Base-by-base conservation (phyloP, 106 monocot species). In the Triglochin maritima region DNA sequence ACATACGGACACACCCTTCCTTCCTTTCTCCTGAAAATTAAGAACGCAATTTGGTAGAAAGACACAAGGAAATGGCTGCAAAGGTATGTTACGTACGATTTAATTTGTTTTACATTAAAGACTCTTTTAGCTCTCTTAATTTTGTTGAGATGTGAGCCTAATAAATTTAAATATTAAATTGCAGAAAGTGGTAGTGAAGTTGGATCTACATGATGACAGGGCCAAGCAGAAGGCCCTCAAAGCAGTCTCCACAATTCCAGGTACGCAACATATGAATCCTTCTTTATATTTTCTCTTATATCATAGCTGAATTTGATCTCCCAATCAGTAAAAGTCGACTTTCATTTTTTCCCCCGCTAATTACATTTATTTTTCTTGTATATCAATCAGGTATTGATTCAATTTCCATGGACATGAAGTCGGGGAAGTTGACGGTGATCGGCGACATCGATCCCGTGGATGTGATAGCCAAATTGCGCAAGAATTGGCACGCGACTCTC, bases 201-300 rank as follows among this genome's bases (percentile, higher is more conserved):
- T 78, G 72, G 67, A 78, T 56, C 11, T 78, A 46, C 78, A 78
- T 15, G 72, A 78, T 46, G 17, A 78, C 46, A 60, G 17, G 48
- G 78, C 61, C 15, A 78, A 78, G 67, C 56, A 61, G 72, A 72
- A 67, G 78, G 72, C 67, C 1, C 16, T 78, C 60, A 73, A 62
- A 43, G 41, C 67, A 14, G 78, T 78, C 60, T 72, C 78, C 60
- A 52, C 9, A 7, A 57, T 78, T 17, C 11, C 16, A 17, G 72
- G 78, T 29, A 29, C 29, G 29, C 29, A 29, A 29, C 29, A 29
- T 78, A 67, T 50, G 29, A 29, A 29, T 29, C 1, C 54, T 50
- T 50, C 8, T 0, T 15, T 56, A 29, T 29, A 29, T 29, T 29
- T 29, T 29, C 29, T 29, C 29, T 29, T 29, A 29, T 29, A 29